Base-by-base conservation (phyloP, 2,329 filamentous ascomycete species). In the Sodiomyces alkalinus region DNA sequence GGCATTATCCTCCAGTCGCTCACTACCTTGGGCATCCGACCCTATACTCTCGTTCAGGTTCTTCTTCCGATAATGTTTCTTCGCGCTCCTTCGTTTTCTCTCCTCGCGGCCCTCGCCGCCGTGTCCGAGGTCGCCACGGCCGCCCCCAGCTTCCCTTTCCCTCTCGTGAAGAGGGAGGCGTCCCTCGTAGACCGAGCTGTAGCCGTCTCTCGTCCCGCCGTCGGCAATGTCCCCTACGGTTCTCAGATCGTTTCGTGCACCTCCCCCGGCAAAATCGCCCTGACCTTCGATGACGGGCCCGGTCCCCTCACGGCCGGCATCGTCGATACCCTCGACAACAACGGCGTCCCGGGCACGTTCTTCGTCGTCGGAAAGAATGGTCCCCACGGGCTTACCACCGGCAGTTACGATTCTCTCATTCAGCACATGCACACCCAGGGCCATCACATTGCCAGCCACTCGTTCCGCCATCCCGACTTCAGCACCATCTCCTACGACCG, bases 371-470 rank as follows among this genome's bases (percentile, higher is more conserved):
- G 43, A 14, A 43, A 45, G 31, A 49, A 49, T 27, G 40, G 40
- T 22, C 40, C 40, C 23, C 47, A 48, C 31, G 51, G 51, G 5
- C 52, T 58, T 22, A 39, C 39, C 19, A 39, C 34, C 21, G 39
- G 49, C 5, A 47, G 47, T 11, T 62, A 53, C 44, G 39, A 47
- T 21, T 45, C 44, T n/a, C 44, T 54, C 17, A 48, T 66, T 34
- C 46, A 58, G 37, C 49, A 53, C 27, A 62, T 63, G 53, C 39
- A 52, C 27, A 38, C 38, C 4, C 48, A 51, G 21, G 58, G 60
- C 20, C 62, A 65, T 39, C 62, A 65, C 28, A 45, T 65, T 19
- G 61, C 47, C 26, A 56, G 53, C 28, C 62, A 65, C 40, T 62
- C 58, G 2, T 63, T 53, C 53, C 53, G 52, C n/a, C 60, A 65